A percentile compares a stretch with the other conserved stretches of the same genome.
phyloP scores from a whole-genome alignment of 805 yeast genomes.

The Candida piceae region DNA sequence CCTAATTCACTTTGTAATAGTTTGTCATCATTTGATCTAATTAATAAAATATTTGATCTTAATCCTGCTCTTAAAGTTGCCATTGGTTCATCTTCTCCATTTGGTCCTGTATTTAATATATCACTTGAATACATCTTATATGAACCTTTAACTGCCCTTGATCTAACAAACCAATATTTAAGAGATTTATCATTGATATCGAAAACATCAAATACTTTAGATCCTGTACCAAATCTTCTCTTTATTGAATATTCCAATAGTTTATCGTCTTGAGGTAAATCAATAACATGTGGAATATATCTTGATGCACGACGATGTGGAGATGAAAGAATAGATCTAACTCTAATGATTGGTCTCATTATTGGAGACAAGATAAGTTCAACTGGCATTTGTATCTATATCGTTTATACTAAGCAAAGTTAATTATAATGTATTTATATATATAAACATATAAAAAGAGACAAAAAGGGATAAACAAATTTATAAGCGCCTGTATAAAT shows the following conservation, averaged over 20 bases:
- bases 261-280: constrained; percentile 32
- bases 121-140: constrained; percentile 48
- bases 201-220: constrained; percentile 51
- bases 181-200: constrained; percentile 35
- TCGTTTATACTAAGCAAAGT: background rate
- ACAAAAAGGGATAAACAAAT: too few species aligned
- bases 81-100: constrained; percentile 51
- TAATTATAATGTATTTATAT: background rate
- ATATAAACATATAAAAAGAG: too few species aligned
- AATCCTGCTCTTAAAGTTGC: constrained; percentile 58
- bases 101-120: constrained; percentile 37
- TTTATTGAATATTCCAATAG: constrained; percentile 43
- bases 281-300: constrained; percentile 50
- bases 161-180: constrained; percentile 54
- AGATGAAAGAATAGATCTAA: constrained; percentile 48
- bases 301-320: constrained; percentile 54
- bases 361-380: constrained; percentile 54
- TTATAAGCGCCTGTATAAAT: too few species aligned
- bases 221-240: constrained; percentile 57
- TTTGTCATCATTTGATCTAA: too few species aligned
- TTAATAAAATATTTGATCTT: constrained; percentile 52
- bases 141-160: constrained; percentile 65
- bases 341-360: constrained; percentile 54
- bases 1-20: constrained; percentile 54
- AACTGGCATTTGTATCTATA: constrained; percentile 43